phyloP scores from a whole-genome alignment of 179 eudicot species.

The Drosera spatulata region DNA sequence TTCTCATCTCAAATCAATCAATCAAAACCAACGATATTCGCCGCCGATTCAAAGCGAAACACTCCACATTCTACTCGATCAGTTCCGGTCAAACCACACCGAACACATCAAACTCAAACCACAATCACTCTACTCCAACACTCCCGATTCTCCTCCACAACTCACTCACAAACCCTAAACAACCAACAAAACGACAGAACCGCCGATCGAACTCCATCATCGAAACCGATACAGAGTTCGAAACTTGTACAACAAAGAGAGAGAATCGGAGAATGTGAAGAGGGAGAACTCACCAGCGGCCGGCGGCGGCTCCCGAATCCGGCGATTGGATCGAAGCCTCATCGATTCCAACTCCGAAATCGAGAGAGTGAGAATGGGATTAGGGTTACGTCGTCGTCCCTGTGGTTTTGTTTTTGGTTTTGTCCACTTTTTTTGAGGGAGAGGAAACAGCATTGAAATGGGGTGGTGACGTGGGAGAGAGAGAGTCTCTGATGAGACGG shows the following conservation, averaged over 20 bases:
- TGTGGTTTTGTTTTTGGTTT: background rate
- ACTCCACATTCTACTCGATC: background rate
- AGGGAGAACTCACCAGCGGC: slow-evolving; percentile 1
- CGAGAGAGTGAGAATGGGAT: background rate
- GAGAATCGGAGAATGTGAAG: background rate
- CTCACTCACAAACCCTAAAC: background rate
- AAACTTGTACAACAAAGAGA: background rate
- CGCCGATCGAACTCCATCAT: background rate
- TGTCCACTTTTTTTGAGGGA: background rate
- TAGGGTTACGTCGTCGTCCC: slow-evolving; percentile 9
- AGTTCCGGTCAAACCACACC: background rate
- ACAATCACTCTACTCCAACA: background rate
- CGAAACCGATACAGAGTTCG: background rate
- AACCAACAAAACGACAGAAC: background rate
- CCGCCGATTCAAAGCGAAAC: background rate
- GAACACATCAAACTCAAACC: background rate
- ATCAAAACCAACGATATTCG: background rate
- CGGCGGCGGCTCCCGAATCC: slow-evolving; percentile 5
- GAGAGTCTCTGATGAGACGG: slow-evolving; percentile 2
- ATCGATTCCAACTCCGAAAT: slow-evolving; percentile 3
- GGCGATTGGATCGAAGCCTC: slow-evolving; percentile 27
- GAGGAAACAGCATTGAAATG: background rate
- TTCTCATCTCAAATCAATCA: too few species aligned
- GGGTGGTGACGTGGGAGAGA: background rate
- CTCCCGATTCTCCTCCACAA: background rate